A percentile compares a stretch with the other conserved stretches of the same genome.
These are phyloP conservation scores for Aspergillus brasiliensis DNA, from an alignment of 2,329 filamentous ascomycete genomes.

Conservation along the genomic window DNA sequence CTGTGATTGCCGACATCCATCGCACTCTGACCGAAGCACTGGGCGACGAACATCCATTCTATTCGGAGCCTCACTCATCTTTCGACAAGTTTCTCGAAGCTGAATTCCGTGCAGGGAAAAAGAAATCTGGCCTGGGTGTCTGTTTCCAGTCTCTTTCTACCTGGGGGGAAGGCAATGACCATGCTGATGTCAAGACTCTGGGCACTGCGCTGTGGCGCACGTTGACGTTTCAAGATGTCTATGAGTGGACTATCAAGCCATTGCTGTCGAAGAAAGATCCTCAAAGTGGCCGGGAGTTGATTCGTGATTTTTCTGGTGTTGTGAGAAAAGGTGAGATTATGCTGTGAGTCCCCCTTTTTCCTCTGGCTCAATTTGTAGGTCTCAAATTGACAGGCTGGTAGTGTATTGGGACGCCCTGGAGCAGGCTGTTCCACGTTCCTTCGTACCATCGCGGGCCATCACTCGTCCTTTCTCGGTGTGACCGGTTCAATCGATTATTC, in stretches of 20 bases:
- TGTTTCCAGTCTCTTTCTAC: constrained; percentile 72
- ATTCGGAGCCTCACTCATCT: constrained; percentile 58
- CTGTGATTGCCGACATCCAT: constrained; percentile 35
- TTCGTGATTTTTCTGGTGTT: constrained; percentile 66
- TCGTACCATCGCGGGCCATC: constrained; percentile 68
- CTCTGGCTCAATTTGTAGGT: no score
- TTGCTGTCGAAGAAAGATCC: constrained; percentile 46
- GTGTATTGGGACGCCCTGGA: constrained; percentile 67
- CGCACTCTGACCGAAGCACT: constrained; percentile 31
- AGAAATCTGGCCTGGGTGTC: constrained; percentile 72
- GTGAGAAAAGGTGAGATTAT: constrained; percentile 69
- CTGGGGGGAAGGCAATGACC: constrained; percentile 64
- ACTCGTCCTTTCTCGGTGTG: constrained; percentile 63
- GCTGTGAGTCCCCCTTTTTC: no score
- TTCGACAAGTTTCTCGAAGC: constrained; percentile 69
- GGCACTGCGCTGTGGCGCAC: constrained; percentile 72
- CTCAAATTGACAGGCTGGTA: no score
- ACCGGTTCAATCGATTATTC: constrained; percentile 70
- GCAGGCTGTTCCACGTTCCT: constrained; percentile 73
- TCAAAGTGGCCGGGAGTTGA: constrained; percentile 53
- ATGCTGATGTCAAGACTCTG: constrained; percentile 67
- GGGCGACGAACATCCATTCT: constrained; percentile 17
- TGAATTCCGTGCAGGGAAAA: constrained; percentile 64
- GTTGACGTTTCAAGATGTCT: constrained; percentile 70
- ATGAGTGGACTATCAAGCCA: constrained; percentile 57